Evolutionary conservation across 1,284 basidiomycete genomes (phyloP), one percentile per base, ranked within the genome.

Genomic region (Sporisorium scitamineum): DNA sequence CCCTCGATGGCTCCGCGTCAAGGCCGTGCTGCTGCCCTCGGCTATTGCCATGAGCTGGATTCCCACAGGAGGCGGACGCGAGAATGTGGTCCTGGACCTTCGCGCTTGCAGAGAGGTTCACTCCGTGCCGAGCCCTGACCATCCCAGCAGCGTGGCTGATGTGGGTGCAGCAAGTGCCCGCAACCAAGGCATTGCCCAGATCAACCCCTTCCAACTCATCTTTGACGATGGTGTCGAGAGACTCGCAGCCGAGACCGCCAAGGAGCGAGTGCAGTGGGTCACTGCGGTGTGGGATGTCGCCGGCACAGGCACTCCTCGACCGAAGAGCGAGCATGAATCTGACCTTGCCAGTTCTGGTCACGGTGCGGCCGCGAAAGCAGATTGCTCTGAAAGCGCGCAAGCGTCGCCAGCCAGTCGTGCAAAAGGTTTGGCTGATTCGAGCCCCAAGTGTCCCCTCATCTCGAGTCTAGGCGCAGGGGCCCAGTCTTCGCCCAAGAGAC

Each of bases 221-320:
- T 83, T 83, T 59, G 78, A 81, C 31, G 81, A 83, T 45, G 81
- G 81, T n/a, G 74, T 83, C 0, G 81, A 83, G 69, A 48, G 81
- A 3, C 54, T 83, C 3, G 81, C 80, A 22, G 76, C 79, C 22
- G 74, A 77, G 14, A 70, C 69, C 7, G 76, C 79, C 42, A 73
- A 54, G 50, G 80, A 81, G 29, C 54, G 81, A 8, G 76, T 80
- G 14, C 70, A 77, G 45, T 83, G 81, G 81, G 76, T 83, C 37
- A 54, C 63, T 3, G 54, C 72, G 18, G 61, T 80, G 2, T 70
- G 71, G 67, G 62, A 75, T n/a, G 62, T 66, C 10, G 52, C 58
- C 3, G 59, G 69, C 16, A 53, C 62, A 26, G 55, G 56, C 1
- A 54, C 48, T 31, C 45, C 55, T 14, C 53, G 45, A 14, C 34